A percentile compares a stretch with the other conserved stretches of the same genome.
Conservation (phyloP, 2,329 filamentous ascomycete genomes). For the Zymoseptoria brevis region DNA sequence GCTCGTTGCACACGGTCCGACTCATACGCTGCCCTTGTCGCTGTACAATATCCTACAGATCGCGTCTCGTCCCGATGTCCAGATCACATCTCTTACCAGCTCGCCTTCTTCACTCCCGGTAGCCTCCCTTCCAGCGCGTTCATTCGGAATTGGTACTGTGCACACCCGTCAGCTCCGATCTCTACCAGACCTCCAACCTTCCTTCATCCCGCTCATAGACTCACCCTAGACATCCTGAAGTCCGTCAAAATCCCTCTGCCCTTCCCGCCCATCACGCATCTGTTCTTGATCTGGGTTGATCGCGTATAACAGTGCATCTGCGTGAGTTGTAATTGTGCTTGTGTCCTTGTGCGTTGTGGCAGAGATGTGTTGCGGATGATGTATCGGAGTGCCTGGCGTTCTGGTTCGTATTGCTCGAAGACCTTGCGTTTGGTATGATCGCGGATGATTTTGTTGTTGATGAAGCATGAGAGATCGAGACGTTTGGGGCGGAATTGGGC, state of each 20-base stretch:
- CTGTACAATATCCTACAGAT: conserved; percentile 1
- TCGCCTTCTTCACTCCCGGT: conserved; percentile 91
- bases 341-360: conserved; percentile 69
- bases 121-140: conserved; percentile 78
- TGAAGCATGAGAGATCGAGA: conserved; percentile 78
- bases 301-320: conserved; percentile 97
- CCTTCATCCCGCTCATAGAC: conserved; percentile 27
- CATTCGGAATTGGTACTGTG: conserved; percentile 83
- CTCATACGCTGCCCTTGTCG: neutral
- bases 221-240: conserved; percentile 84
- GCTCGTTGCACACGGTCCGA: too few species aligned
- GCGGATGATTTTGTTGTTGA: conserved; percentile 80
- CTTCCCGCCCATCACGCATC: conserved; percentile 88
- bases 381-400: conserved; percentile 77
- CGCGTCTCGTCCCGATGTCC: neutral
- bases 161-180: conserved; percentile 10
- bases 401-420: conserved; percentile 76
- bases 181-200: neutral
- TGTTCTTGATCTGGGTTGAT: conserved; percentile 85
- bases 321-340: conserved; percentile 84
- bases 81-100: conserved; percentile 55
- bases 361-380: conserved; percentile 89
- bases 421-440: conserved; percentile 96
- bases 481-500: conserved; percentile 77
- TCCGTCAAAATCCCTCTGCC: conserved; percentile 83